Conservation (phyloP, 192 early-diverging fungal species). For the Coemansia asiatica region DNA sequence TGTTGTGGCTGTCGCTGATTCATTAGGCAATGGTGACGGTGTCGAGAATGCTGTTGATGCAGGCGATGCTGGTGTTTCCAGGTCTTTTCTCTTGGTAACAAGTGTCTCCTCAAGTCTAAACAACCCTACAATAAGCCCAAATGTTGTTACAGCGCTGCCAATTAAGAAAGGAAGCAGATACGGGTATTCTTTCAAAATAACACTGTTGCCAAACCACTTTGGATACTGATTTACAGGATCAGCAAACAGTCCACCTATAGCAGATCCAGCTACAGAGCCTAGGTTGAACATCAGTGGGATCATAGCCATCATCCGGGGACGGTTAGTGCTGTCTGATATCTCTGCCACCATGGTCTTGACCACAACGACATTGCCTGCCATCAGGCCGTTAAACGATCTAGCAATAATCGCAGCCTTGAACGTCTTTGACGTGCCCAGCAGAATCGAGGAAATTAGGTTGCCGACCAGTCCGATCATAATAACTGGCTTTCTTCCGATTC, state of each 20-base stretch:
- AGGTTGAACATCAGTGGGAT: slow-evolving; percentile 70
- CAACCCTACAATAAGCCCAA: slow-evolving; percentile 64
- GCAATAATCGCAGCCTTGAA: slow-evolving; percentile 59
- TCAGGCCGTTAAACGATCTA: slow-evolving; percentile 62
- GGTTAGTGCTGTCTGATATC: slow-evolving; percentile 80
- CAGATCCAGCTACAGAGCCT: slow-evolving; percentile 63
- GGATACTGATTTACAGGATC: slow-evolving; percentile 73
- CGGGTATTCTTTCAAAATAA: slow-evolving; percentile 65
- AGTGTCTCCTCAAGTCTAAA: slow-evolving; percentile 64
- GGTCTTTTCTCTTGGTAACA: background rate
- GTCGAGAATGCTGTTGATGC: background rate
- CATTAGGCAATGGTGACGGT: too few species aligned
- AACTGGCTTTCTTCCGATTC: slow-evolving; percentile 74
- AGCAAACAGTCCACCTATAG: slow-evolving; percentile 74
- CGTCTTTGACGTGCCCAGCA: slow-evolving; percentile 69
- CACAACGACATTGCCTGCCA: slow-evolving; percentile 78
- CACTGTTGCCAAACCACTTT: slow-evolving; percentile 54
- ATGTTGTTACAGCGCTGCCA: slow-evolving; percentile 58
- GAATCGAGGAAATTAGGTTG: slow-evolving; percentile 61
- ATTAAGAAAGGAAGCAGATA: slow-evolving; percentile 82
- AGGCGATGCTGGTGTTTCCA: background rate
- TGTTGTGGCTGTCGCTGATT: too few species aligned
- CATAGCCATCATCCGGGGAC: slow-evolving; percentile 68
- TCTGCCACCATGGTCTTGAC: slow-evolving; percentile 80
- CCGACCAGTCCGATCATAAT: slow-evolving; percentile 73